Conservation (phyloP, 1,284 basidiomycete species). For the Apiotrichum brassicae region DNA sequence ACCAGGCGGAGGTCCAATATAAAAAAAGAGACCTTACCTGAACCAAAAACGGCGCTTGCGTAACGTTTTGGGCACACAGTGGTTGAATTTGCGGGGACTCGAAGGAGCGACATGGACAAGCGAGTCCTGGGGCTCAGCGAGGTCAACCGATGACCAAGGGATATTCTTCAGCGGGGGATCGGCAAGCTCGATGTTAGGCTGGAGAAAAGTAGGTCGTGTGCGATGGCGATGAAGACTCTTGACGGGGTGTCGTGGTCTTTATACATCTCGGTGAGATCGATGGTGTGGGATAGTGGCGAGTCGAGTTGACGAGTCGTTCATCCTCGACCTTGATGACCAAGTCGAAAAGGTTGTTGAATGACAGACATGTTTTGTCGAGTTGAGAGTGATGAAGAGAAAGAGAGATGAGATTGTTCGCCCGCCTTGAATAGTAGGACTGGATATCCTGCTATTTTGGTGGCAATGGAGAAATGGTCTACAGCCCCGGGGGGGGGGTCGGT, state of each 20-base stretch:
- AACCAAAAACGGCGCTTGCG: background rate
- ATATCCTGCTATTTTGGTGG: too few relatives aligned
- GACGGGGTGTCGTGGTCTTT: too few relatives aligned
- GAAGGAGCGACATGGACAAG: background rate
- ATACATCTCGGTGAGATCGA: too few relatives aligned
- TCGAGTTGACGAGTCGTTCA: background rate
- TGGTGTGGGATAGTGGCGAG: too few relatives aligned
- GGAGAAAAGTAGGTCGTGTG: background rate
- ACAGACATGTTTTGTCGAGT: background rate
- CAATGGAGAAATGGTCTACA: too few relatives aligned
- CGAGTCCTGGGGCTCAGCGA: background rate
- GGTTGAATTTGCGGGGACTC: background rate
- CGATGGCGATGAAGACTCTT: too few relatives aligned
- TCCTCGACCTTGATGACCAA: background rate
- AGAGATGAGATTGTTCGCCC: too few relatives aligned
- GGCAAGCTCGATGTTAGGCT: background rate
- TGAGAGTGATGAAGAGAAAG: background rate
- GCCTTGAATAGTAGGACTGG: too few relatives aligned
- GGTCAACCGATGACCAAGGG: background rate
- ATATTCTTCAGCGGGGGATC: background rate
- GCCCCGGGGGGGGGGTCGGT: too few relatives aligned
- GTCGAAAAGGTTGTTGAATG: background rate
- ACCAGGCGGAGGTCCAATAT: background rate
- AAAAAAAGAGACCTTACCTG: background rate
- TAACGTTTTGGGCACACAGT: background rate